Conservation (phyloP, 345 rosid genomes). For the Eucalyptus melliodora region DNA sequence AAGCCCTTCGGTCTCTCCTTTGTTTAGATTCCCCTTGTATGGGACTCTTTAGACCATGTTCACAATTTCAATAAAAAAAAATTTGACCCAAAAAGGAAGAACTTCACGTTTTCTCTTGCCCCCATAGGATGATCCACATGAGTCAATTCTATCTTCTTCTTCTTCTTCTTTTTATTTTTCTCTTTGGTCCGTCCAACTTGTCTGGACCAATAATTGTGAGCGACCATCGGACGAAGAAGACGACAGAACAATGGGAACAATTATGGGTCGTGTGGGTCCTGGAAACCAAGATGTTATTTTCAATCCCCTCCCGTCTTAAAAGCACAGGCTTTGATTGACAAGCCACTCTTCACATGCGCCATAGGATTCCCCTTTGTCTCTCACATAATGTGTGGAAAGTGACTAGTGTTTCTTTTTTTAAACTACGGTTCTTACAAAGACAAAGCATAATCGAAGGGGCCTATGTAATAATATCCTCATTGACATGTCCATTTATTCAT, state of each 20-base stretch:
- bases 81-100: no score
- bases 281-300: neutral
- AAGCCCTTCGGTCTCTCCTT: no score
- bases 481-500: neutral
- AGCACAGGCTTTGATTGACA: neutral
- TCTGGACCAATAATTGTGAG: neutral
- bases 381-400: no score
- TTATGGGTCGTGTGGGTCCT: neutral
- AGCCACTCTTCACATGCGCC: neutral
- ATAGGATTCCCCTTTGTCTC: neutral
- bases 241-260: neutral
- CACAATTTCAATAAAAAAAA: no score
- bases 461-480: neutral
- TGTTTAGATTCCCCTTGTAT: no score
- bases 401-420: no score
- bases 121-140: no score
- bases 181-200: neutral
- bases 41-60: no score
- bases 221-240: neutral
- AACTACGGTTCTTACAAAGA: no score
- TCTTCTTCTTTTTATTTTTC: accelerated
- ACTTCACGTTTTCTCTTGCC: no score
- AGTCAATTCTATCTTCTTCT: no score
- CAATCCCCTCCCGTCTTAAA: neutral
- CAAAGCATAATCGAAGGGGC: neutral